phyloP scores from a whole-genome alignment of 2,329 filamentous ascomycete species.

The Rutstroemia sp. region DNA sequence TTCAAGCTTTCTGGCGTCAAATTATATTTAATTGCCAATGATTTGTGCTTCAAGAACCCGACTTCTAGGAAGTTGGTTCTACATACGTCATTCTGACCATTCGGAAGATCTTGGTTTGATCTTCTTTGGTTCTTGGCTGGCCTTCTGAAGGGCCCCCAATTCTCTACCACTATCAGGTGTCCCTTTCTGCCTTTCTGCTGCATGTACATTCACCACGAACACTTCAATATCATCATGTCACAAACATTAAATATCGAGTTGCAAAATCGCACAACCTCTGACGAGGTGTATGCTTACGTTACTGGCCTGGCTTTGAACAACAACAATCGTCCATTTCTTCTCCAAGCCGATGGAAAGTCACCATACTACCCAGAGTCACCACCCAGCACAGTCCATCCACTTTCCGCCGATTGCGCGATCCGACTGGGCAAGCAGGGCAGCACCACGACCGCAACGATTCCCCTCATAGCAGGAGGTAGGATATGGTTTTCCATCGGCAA shows the following conservation, averaged over 20 bases:
- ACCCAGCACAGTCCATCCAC: constrained; percentile 38
- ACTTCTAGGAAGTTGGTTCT: no score
- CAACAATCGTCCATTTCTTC: constrained; percentile 51
- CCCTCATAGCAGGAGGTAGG: constrained; percentile 61
- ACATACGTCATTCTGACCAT: no score
- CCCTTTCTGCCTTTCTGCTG: background rate
- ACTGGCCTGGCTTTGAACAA: constrained; percentile 58
- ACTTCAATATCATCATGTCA: background rate
- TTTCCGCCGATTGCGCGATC: constrained; percentile 55
- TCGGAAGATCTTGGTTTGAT: no score
- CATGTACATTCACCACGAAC: background rate
- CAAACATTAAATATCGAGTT: constrained; percentile 48
- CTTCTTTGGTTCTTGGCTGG: no score
- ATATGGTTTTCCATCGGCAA: constrained; percentile 62
- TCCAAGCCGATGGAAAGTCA: constrained; percentile 58
- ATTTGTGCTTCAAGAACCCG: no score
- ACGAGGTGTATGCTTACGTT: constrained; percentile 60
- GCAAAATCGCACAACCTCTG: constrained; percentile 56
- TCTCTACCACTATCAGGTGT: no score
- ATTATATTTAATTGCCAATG: no score
- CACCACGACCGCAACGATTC: constrained; percentile 54
- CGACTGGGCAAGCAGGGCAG: constrained; percentile 53
- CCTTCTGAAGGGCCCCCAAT: no score
- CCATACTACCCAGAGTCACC: constrained; percentile 59
- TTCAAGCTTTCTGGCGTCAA: no score